These are phyloP conservation scores for Tanacetum coccineum DNA, from an alignment of 129 eudicot species.

Conservation along the genomic window DNA sequence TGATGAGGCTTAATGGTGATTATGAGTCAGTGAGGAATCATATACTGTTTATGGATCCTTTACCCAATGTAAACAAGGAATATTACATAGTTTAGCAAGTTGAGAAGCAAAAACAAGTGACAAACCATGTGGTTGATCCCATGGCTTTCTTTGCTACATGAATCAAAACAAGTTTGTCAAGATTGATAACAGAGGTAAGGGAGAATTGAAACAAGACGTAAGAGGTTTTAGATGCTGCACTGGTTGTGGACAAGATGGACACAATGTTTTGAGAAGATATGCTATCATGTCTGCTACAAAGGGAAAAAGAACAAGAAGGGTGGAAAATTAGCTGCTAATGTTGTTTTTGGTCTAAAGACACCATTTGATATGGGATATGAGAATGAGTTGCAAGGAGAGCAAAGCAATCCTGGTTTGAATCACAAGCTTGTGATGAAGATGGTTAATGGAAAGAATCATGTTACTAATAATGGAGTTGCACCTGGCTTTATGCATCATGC, in stretches of 20 bases:
- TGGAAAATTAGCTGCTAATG: not conserved
- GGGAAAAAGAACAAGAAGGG: too few species aligned
- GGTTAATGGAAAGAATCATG: not conserved
- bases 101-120: not conserved
- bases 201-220: too few species aligned
- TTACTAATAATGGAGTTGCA: not conserved
- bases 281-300: not conserved
- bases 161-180: not conserved
- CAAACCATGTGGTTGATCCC: not conserved
- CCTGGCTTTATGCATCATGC: not conserved
- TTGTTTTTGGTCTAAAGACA: not conserved
- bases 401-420: too few species aligned
- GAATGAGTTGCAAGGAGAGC: not conserved
- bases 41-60: too few species aligned
- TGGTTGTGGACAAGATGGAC: not conserved
- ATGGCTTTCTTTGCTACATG: not conserved
- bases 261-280: not conserved
- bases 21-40: not conserved
- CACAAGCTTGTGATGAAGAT: not conserved
- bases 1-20: too few species aligned
- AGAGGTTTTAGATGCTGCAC: not conserved
- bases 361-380: not conserved
- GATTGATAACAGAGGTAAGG: not conserved
- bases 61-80: too few species aligned
- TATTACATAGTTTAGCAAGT: too few species aligned